A percentile compares a stretch with the other conserved stretches of the same genome.
phyloP scores from a whole-genome alignment of 75 land plant species.

The Pinus taeda region DNA sequence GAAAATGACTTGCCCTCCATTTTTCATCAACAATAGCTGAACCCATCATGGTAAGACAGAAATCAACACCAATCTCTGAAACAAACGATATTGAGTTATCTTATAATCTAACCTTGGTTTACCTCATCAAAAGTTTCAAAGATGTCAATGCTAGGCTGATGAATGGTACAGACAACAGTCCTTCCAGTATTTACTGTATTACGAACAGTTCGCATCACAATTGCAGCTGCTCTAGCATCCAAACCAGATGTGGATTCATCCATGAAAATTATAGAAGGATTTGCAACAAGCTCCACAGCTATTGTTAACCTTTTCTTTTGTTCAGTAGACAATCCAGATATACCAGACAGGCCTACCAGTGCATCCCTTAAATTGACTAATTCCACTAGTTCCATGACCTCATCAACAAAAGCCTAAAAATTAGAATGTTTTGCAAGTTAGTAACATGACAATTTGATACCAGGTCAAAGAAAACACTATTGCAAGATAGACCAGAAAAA shows the following conservation, averaged over 20 bases:
- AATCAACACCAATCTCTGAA: neutral
- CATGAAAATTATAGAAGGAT: constrained; percentile 81
- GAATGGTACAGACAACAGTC: constrained; percentile 79
- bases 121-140: constrained; percentile 87
- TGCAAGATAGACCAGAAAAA: neutral
- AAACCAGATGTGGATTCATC: constrained; percentile 73
- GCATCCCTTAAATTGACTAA: constrained; percentile 39
- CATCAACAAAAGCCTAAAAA: constrained; percentile 50
- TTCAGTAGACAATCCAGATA: constrained; percentile 58
- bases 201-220: constrained; percentile 70
- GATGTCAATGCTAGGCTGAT: constrained; percentile 70
- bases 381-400: constrained; percentile 71
- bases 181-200: constrained; percentile 75
- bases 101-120: neutral
- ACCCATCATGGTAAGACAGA: neutral
- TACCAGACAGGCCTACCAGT: constrained; percentile 52
- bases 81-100: neutral
- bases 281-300: constrained; percentile 78
- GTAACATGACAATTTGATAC: neutral
- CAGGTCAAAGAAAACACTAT: neutral
- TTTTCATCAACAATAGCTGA: constrained; percentile 68
- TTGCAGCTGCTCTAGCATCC: constrained; percentile 75
- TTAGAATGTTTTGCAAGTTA: neutral
- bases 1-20: constrained; percentile 81
- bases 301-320: constrained; percentile 59